Percentiles rank a stretch among this genome's conserved stretches.
Evolutionary conservation across 176 grass and related monocot genomes (phyloP).

Genomic region (Themeda triandra): DNA sequence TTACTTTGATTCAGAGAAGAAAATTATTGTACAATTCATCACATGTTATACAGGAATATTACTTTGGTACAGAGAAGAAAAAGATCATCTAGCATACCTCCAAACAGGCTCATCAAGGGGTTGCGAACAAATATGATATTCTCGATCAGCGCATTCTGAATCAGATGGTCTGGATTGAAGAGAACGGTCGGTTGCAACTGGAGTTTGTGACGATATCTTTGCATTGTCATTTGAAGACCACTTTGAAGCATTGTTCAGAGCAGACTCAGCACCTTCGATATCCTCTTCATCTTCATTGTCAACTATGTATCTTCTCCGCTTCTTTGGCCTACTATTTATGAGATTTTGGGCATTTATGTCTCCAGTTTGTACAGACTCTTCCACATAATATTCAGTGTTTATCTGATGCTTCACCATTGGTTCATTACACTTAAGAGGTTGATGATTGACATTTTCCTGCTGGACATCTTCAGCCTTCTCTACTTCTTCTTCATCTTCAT

Average conservation of each 20-base stretch:
- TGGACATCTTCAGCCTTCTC: neutral
- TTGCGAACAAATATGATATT: conserved; percentile 5
- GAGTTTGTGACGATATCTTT: conserved; percentile 5
- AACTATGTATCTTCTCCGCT: conserved; percentile 34
- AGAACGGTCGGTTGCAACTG: neutral
- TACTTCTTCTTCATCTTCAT: conserved; percentile 18
- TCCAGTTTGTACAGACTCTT: conserved; percentile 10
- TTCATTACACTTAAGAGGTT: conserved; percentile 4
- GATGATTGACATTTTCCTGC: neutral
- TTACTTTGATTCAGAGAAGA: neutral
- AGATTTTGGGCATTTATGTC: conserved; percentile 7
- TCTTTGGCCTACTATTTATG: neutral
- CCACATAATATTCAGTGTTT: neutral
- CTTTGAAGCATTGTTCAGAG: neutral
- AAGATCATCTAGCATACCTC: conserved; percentile 40
- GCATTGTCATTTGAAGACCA: neutral
- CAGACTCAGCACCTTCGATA: neutral
- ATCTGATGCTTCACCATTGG: neutral
- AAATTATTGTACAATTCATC: neutral
- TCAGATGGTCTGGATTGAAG: neutral
- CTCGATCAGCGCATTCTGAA: conserved; percentile 2
- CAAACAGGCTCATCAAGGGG: conserved; percentile 40
- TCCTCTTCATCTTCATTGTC: conserved; percentile 18
- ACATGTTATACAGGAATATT: neutral
- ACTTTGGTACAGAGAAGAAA: neutral